Conservation (phyloP, 2,329 filamentous ascomycete species). For the Fusarium agapanthi region DNA sequence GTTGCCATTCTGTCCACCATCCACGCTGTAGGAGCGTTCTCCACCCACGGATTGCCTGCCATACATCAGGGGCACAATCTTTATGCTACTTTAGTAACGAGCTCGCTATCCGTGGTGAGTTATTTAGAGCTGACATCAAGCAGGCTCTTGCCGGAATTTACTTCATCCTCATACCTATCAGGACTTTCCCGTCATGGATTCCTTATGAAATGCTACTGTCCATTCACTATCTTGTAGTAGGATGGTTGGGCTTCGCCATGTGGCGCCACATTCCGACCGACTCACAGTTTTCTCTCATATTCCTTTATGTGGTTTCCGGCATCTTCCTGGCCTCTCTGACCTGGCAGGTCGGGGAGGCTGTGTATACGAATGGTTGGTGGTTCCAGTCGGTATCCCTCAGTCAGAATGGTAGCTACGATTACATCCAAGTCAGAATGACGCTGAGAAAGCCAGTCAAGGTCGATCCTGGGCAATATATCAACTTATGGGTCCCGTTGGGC, state of each 20-base stretch:
- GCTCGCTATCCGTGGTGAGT: neutral
- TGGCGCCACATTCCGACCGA: neutral
- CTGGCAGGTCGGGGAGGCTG: neutral
- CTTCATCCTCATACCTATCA: neutral
- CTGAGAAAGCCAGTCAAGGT: neutral
- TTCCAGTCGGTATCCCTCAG: neutral
- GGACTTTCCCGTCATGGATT: neutral
- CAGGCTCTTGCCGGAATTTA: neutral
- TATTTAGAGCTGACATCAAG: neutral
- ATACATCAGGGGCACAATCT: neutral
- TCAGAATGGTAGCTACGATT: neutral
- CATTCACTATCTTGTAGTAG: neutral
- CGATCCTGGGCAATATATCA: constrained; percentile 14
- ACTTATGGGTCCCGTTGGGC: constrained; percentile 1
- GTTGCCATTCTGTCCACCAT: constrained; percentile 2
- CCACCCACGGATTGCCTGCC: neutral
- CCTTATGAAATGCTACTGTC: neutral
- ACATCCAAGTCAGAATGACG: neutral
- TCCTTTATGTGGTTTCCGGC: neutral
- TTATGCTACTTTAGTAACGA: constrained; percentile 6
- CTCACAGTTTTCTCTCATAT: neutral
- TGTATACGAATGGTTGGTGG: neutral
- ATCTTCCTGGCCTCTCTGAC: neutral
- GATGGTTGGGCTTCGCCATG: neutral
- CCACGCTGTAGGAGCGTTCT: constrained; percentile 1